These are phyloP conservation scores for Monosporascus cannonballus DNA, from an alignment of 2,329 filamentous ascomycete genomes.

Conservation along the genomic window DNA sequence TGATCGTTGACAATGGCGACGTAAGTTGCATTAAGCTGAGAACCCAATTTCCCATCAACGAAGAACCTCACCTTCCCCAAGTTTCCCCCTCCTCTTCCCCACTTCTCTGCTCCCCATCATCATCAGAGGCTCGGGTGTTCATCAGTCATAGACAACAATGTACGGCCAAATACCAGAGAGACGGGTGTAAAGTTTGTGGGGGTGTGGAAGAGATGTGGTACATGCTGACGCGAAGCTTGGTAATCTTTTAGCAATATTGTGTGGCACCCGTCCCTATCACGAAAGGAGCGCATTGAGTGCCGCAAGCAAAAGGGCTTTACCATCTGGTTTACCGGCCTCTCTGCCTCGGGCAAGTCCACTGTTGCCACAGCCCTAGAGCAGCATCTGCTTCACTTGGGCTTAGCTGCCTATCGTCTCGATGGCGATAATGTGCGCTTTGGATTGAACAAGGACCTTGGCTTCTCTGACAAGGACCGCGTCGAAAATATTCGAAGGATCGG, in stretches of 20 bases:
- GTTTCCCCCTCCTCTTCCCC: no score
- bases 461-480: conserved; percentile 85
- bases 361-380: conserved; percentile 96
- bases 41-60: no score
- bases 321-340: conserved; percentile 96
- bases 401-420: conserved; percentile 87
- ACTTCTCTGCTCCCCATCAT: no score
- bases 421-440: conserved; percentile 98
- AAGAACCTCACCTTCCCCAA: no score
- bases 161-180: no score
- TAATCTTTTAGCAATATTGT: conserved; percentile 67
- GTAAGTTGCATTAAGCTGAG: no score
- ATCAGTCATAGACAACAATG: no score
- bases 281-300: conserved; percentile 65
- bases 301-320: conserved; percentile 88
- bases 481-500: conserved; percentile 97
- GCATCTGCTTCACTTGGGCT: conserved; percentile 80
- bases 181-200: no score
- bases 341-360: conserved; percentile 93
- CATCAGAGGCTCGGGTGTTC: no score
- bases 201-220: no score
- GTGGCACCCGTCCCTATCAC: conserved; percentile 78
- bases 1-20: no score
- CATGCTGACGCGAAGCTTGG: no score
- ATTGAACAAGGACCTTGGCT: conserved; percentile 95